Evolutionary conservation across 345 rosid genomes (phyloP), one percentile per base, ranked within the genome.

Genomic region (Gynandropsis gynandra): DNA sequence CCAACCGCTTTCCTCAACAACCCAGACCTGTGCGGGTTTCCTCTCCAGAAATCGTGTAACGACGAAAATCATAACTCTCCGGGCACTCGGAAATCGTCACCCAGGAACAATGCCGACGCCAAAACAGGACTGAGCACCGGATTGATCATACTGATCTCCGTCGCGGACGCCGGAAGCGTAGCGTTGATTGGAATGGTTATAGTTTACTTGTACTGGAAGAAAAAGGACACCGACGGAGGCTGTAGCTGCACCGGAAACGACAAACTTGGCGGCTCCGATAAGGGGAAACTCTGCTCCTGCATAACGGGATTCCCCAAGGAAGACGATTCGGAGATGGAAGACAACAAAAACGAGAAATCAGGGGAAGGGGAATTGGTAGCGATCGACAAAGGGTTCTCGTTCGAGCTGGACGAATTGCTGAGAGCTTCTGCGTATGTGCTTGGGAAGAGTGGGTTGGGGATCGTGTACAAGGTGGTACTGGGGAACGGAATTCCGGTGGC

Each of bases 371-470:
- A 82, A 59, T 65, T 85, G 10, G 95, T 87, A 13, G 83, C 93
- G 5, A 80, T 87, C 18, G 98, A 85, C 21, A 82, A 83, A 60
- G 89, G 92, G 19, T 85, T 87, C 50, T 72, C 73, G 4, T 80
- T 87, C 18, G 98, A 85, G 76, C 81, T 87, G 5, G 98, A 92
- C 47, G 98, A 92, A 72, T 55, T 92, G 70, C 72, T 92, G 54
- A 77, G 89, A 60, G 98, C 98, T 4, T 87, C 98, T 1, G 98
- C 98, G 15, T 87, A 85, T 55, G 98, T 92, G 35, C 44, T 87
- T 71, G 96, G 98, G 27, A 87, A 92, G 72, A 80, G 98, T 41
- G 89, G 87, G 61, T 58, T 89, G 53, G 98, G 98, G 68, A 92
- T 87, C 21, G 92, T 92, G 57, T 92, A 92, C 63, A 92, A 86